A percentile compares a stretch with the other conserved stretches of the same genome.
Evolutionary conservation across 257 asterid species (phyloP).

Genomic region (Jacaranda copaia): DNA sequence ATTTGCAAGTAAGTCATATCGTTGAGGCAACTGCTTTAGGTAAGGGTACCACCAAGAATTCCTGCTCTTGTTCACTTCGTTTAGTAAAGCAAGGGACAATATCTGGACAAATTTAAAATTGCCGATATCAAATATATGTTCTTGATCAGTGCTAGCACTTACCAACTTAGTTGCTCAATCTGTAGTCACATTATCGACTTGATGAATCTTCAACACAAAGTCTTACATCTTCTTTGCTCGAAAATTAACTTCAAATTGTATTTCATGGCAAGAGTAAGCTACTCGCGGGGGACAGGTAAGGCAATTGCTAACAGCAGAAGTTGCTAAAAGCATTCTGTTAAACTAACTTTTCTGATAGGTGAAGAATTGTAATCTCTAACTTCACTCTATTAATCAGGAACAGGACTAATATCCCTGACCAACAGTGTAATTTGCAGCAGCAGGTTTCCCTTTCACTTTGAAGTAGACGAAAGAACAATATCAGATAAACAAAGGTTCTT

Average conservation of each 20-base stretch:
- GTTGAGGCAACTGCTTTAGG: conserved; percentile 80
- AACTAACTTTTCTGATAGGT: not conserved
- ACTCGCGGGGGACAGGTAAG: not conserved
- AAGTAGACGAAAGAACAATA: not conserved
- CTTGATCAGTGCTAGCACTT: conserved; percentile 15
- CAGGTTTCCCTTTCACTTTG: not conserved
- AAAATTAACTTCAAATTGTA: not conserved
- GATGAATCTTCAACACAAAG: not conserved
- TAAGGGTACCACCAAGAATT: conserved; percentile 82
- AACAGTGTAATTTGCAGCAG: conserved; percentile 8
- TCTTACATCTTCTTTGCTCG: not conserved
- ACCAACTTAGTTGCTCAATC: not conserved
- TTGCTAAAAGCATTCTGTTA: not conserved
- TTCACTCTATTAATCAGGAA: conserved; percentile 15
- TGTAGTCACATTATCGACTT: not conserved
- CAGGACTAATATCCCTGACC: not conserved
- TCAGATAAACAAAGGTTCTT: not conserved
- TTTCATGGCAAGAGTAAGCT: not conserved
- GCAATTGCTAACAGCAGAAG: not conserved
- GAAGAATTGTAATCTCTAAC: not conserved
- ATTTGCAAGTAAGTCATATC: conserved; percentile 70
- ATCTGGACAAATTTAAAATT: conserved; percentile 53
- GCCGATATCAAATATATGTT: conserved; percentile 21
- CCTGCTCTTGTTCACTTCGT: conserved; percentile 83
- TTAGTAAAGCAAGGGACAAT: conserved; percentile 68